Base-by-base conservation (phyloP, 2,329 filamentous ascomycete species). In the Pseudohalonectria lignicola region DNA sequence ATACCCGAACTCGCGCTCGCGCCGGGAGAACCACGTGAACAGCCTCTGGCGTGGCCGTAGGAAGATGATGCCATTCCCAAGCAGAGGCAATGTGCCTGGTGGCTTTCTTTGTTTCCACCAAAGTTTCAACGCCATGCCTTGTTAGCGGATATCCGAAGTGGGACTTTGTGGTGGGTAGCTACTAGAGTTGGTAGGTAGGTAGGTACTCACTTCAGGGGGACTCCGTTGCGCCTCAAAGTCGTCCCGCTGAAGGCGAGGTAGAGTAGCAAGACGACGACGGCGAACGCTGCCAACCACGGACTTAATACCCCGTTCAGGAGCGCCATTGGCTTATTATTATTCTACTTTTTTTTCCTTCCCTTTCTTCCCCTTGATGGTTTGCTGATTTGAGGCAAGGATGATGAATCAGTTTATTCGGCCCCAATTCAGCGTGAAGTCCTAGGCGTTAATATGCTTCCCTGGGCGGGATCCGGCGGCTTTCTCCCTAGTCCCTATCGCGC, bases 11-110 rank as follows among this genome's bases (percentile, higher is more conserved):
- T 57, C 56, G 11, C 60, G 63, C 50, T 79, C 72, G 47, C 73
- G 76, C 45, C 62, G 64, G 34, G 69, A 63, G 49, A 81, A 81
- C 76, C 76, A 81, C 7, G 65, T 56, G 44, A 81, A 76, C 5
- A 81, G 64, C 38, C 66, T 69, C 48, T 79, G 69, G 4, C 76
- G 67, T 2, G 71, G 62, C 47, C 69, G 73, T 2, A 80, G 59
- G 48, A 81, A 81, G 7, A 71, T 53, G 33, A 81, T 62, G 5
- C 76, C 76, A 47, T 81, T 79, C 19, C 76, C 76, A 4, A 68
- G 59, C 2, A 80, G 41, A 0, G 75, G 76, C 2, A 72, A 52
- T 3, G 69, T 70, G 39, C 68, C 59, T 3, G 67, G 67, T 0
- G 70, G 63, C 36, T 61, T 64, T 39, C 67, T 70, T 39, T 31